Evolutionary conservation across 768 basidiomycete genomes (phyloP), one percentile per base, ranked within the genome.

Genomic region (Podaxis sp.): DNA sequence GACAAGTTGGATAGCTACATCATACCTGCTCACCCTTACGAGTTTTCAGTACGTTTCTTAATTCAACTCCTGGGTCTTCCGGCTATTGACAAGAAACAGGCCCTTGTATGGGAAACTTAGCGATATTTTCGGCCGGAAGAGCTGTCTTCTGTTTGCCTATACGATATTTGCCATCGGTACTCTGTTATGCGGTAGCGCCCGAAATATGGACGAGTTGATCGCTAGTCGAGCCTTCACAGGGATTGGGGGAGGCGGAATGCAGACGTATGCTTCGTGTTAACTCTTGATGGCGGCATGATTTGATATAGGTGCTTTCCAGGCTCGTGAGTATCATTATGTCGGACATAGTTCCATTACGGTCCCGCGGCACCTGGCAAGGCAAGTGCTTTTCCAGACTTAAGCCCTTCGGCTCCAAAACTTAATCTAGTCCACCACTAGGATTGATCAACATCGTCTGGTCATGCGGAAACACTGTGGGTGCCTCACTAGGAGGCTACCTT

Each of bases 301-400:
- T 6, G 40, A 37, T 57, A n/a, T 36, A 40, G 6, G 28, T 7
- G 38, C 36, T 6, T 21, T 28, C 1, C 66, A 87, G 85, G 1
- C 73, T 88, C 28, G 82, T 81, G 14, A 83, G 82, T 57, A 88
- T 89, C 58, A 80, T 88, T 38, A 78, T 88, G 71, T 86, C 85
- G 3, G 88, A 88, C 63, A 73, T 88, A 16, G 81, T 87, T 1
- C 84, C 87, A 0, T 73, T 88, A 50, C 77, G 86, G 1, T 77
- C 77, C 23, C 76, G 87, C 54, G 88, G 88, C 23, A 87, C 85
- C n/a, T 87, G 85, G 81, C 87, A 88, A 81, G 87, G 85, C 79
- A 23, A 3, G 68, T 61, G 1, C 25, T 27, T 9, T 13, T 37
- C 50, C 27, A 18, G 25, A 5, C 2, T 52, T 47, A 32, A 18